Conservation (phyloP, 2,329 filamentous ascomycete species). For the Pseudogymnoascus sp. region DNA sequence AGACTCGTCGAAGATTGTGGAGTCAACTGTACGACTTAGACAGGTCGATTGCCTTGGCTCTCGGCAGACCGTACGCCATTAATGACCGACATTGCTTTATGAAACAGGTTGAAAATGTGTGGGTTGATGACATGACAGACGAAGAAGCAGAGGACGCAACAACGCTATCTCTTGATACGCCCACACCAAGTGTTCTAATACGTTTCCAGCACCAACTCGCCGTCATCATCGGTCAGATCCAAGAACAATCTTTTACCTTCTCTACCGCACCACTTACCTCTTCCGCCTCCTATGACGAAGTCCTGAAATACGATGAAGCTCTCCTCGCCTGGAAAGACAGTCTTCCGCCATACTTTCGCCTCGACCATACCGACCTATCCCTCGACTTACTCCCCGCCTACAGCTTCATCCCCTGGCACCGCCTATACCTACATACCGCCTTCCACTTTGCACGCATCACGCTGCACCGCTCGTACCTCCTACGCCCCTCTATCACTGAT, state of each 20-base stretch:
- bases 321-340: conserved; percentile 27
- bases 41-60: conserved; percentile 32
- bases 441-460: conserved; percentile 35
- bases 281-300: conserved; percentile 31
- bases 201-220: conserved; percentile 28
- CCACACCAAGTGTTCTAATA: conserved; percentile 29
- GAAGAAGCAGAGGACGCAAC: conserved; percentile 23
- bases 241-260: conserved; percentile 32
- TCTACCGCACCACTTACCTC: conserved; percentile 12
- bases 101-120: conserved; percentile 32
- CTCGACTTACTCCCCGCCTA: conserved; percentile 21
- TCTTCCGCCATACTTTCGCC: conserved; percentile 29
- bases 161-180: conserved; percentile 24
- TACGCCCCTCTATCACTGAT: conserved; percentile 34
- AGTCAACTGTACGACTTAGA: conserved; percentile 33
- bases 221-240: conserved; percentile 31
- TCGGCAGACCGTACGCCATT: conserved; percentile 33
- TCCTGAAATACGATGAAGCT: conserved; percentile 29
- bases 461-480: conserved; percentile 32
- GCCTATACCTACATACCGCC: conserved; percentile 32
- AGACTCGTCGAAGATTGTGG: conserved; percentile 33
- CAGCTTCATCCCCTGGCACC: conserved; percentile 30
- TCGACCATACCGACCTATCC: conserved; percentile 27
- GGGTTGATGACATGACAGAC: conserved; percentile 29
- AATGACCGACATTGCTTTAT: conserved; percentile 32